phyloP scores from a whole-genome alignment of 1,284 basidiomycete species.

The Phenoliferia sp. region DNA sequence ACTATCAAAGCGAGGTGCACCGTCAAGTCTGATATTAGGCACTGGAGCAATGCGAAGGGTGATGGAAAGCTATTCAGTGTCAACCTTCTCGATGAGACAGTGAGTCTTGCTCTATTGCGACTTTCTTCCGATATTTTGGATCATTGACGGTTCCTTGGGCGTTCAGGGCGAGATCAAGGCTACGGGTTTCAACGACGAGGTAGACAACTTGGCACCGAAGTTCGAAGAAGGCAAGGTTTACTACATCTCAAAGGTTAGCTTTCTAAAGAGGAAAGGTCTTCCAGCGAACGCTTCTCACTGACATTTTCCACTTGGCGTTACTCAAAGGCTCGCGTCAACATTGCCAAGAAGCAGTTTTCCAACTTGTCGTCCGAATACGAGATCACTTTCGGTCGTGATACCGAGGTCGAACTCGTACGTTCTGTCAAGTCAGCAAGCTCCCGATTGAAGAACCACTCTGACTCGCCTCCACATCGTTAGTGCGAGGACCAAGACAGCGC shows the following conservation, averaged over 20 bases:
- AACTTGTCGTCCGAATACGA: conserved; percentile 92
- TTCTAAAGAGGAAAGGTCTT: too few species aligned
- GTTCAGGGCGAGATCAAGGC: conserved; percentile 74
- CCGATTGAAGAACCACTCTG: background rate
- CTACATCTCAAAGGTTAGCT: conserved; percentile 63
- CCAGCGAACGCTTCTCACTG: too few species aligned
- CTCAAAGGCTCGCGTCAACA: conserved; percentile 67
- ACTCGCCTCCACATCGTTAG: conserved; percentile 29
- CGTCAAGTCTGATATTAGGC: conserved; percentile 81
- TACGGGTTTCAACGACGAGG: conserved; percentile 85
- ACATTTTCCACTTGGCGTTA: background rate
- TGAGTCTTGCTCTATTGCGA: conserved; percentile 35
- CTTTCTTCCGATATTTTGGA: background rate
- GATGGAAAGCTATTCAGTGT: conserved; percentile 95
- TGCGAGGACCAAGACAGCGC: conserved; percentile 70
- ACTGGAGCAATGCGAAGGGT: conserved; percentile 83
- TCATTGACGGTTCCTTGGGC: too few species aligned
- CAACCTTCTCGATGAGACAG: conserved; percentile 87
- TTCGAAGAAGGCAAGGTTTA: conserved; percentile 92
- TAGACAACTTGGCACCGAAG: conserved; percentile 75
- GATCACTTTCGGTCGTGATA: conserved; percentile 75
- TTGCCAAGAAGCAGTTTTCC: conserved; percentile 96
- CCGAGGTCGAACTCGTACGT: conserved; percentile 62
- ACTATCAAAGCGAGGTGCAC: conserved; percentile 94
- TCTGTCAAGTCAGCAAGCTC: background rate